Conservation (phyloP, 2,329 filamentous ascomycete genomes). For the Ophiosphaerella herpotricha region DNA sequence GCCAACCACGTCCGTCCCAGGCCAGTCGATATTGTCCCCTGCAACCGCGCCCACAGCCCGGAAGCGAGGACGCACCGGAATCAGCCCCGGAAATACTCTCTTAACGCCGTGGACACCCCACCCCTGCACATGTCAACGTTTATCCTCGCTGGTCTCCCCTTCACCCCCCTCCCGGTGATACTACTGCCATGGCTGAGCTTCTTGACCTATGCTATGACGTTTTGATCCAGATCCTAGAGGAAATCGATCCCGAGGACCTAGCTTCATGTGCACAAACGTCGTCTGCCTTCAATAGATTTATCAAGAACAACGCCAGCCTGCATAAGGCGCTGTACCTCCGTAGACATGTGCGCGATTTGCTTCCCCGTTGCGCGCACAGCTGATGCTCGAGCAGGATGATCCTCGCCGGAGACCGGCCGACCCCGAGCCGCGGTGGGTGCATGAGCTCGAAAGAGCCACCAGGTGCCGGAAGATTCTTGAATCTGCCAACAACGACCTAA, state of each 20-base stretch:
- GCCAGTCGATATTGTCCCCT: no score
- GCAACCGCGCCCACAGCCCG: no score
- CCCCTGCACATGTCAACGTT: no score
- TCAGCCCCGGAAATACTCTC: no score
- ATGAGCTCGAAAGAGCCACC: constrained; percentile 35
- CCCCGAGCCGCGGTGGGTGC: constrained; percentile 38
- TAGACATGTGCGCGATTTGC: constrained; percentile 53
- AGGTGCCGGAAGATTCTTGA: constrained; percentile 51
- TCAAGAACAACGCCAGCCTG: constrained; percentile 63
- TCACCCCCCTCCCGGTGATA: not conserved
- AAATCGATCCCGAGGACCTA: constrained; percentile 38
- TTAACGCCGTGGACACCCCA: no score
- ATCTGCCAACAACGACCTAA: constrained; percentile 47
- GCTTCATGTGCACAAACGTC: constrained; percentile 37
- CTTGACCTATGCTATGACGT: constrained; percentile 45
- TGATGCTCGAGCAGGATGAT: constrained; percentile 44
- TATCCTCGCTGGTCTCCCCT: no score
- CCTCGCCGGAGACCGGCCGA: constrained; percentile 35
- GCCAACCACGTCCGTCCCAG: no score
- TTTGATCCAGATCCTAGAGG: constrained; percentile 40
- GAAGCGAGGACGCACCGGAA: no score
- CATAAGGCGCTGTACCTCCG: constrained; percentile 66
- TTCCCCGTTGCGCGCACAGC: not conserved
- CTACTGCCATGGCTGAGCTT: constrained; percentile 29
- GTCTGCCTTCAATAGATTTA: constrained; percentile 55